Percentiles rank a stretch among this genome's conserved stretches.
Evolutionary conservation across 2,329 filamentous ascomycete genomes (phyloP).

Genomic region (Raffaelea deltoideospora): DNA sequence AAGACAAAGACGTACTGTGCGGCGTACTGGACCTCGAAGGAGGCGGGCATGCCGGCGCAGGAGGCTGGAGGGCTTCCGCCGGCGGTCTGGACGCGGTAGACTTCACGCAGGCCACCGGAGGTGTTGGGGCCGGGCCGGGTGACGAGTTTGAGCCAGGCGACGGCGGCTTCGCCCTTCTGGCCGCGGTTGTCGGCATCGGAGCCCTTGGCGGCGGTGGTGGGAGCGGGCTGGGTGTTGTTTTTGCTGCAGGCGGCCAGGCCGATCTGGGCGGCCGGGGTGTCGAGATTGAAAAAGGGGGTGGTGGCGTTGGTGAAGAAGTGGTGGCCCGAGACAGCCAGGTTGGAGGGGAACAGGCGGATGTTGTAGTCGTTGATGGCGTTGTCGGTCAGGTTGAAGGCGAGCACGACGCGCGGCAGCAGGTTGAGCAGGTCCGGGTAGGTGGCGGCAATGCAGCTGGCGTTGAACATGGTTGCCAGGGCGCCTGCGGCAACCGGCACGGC

Average conservation of each 20-base stretch:
- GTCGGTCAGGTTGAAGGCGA: constrained; percentile 45
- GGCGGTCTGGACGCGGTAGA: constrained; percentile 74
- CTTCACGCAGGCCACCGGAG: constrained; percentile 52
- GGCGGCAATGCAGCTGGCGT: constrained; percentile 66
- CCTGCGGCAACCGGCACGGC: constrained; percentile 51
- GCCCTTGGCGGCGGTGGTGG: constrained; percentile 32
- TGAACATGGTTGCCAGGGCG: constrained; percentile 74
- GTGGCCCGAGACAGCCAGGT: constrained; percentile 53
- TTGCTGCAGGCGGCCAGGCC: constrained; percentile 50
- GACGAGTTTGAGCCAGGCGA: constrained; percentile 66
- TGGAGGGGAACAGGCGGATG: constrained; percentile 34
- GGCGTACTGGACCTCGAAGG: constrained; percentile 65
- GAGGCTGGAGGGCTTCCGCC: constrained; percentile 62
- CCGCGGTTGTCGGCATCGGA: constrained; percentile 35
- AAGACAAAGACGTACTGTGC: constrained; percentile 51
- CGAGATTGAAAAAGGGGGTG: constrained; percentile 69
- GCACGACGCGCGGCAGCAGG: constrained; percentile 49
- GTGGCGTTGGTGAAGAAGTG: constrained; percentile 61
- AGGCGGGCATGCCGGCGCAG: constrained; percentile 47
- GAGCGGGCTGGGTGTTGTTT: constrained; percentile 45
- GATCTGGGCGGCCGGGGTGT: constrained; percentile 37
- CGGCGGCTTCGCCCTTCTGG: constrained; percentile 48
- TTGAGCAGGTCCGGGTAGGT: constrained; percentile 51
- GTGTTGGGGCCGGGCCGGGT: constrained; percentile 27
- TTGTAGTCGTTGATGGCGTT: constrained; percentile 14